These are phyloP conservation scores for Lizonia empirigonia DNA, from an alignment of 2,329 filamentous ascomycete genomes.

Conservation along the genomic window DNA sequence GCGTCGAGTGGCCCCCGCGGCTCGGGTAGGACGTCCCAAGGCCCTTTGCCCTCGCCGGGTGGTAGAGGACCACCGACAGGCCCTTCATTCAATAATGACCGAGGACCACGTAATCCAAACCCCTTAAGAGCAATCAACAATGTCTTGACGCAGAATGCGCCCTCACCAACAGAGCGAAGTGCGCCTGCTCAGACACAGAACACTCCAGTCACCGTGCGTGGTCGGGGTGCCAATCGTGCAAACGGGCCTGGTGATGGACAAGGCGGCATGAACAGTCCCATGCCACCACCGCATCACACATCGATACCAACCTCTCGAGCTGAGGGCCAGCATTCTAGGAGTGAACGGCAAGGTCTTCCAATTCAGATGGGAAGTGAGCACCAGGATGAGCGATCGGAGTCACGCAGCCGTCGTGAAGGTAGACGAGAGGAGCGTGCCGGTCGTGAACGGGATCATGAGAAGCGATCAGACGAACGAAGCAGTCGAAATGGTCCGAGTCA, in stretches of 20 bases:
- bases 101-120: constrained; percentile 30
- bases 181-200: constrained; percentile 20
- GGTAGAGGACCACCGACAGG: constrained; percentile 43
- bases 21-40: constrained; percentile 33
- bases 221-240: constrained; percentile 38
- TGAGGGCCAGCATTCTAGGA: constrained; percentile 32
- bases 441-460: constrained; percentile 33
- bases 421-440: constrained; percentile 38
- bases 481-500: constrained; percentile 26
- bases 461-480: constrained; percentile 36
- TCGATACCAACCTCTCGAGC: constrained; percentile 31
- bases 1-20: constrained; percentile 46
- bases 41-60: constrained; percentile 34
- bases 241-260: constrained; percentile 27
- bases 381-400: constrained; percentile 37
- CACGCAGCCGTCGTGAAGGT: constrained; percentile 38
- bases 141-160: constrained; percentile 35
- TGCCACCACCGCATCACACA: constrained; percentile 33
- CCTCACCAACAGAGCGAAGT: constrained; percentile 29
- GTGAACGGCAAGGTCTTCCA: constrained; percentile 24
- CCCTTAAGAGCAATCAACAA: constrained; percentile 37
- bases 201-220: constrained; percentile 35
- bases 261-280: constrained; percentile 25
- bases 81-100: constrained; percentile 37
- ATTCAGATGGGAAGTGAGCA: constrained; percentile 24